phyloP scores from a whole-genome alignment of 2,329 filamentous ascomycete species.

The Monilinia vaccinii-corymbosi region DNA sequence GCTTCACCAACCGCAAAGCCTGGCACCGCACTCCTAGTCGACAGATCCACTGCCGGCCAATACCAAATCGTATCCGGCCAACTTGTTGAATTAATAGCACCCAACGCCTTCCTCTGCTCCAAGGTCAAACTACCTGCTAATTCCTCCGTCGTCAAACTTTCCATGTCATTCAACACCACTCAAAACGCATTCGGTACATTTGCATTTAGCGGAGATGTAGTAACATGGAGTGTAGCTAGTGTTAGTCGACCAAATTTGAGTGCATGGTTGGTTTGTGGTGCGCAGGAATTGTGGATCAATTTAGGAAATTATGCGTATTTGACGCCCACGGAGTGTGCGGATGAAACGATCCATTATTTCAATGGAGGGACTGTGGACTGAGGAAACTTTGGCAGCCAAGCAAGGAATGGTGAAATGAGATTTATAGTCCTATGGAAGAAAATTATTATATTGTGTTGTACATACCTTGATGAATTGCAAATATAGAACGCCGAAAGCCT shows the following conservation, averaged over 20 bases:
- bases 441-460: neutral
- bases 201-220: constrained; percentile 46
- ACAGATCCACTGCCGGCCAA: constrained; percentile 46
- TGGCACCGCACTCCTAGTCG: constrained; percentile 42
- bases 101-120: constrained; percentile 20
- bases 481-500: neutral
- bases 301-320: constrained; percentile 49
- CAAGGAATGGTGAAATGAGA: neutral
- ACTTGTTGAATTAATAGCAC: constrained; percentile 38
- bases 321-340: constrained; percentile 47
- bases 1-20: constrained; percentile 36
- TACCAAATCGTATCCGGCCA: constrained; percentile 48
- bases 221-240: constrained; percentile 43
- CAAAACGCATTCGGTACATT: constrained; percentile 48
- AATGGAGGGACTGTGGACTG: constrained; percentile 31
- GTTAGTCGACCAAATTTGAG: constrained; percentile 44
- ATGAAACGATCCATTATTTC: constrained; percentile 45
- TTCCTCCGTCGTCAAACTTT: constrained; percentile 38
- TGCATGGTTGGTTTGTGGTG: constrained; percentile 50
- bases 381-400: neutral
- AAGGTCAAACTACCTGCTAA: constrained; percentile 26
- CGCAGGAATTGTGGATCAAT: constrained; percentile 46
- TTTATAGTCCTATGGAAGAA: neutral
- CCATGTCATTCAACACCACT: constrained; percentile 41
- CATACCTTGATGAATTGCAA: constrained; percentile 1